phyloP scores from a whole-genome alignment of 2,329 filamentous ascomycete genomes.

The Alternaria triticimaculans region DNA sequence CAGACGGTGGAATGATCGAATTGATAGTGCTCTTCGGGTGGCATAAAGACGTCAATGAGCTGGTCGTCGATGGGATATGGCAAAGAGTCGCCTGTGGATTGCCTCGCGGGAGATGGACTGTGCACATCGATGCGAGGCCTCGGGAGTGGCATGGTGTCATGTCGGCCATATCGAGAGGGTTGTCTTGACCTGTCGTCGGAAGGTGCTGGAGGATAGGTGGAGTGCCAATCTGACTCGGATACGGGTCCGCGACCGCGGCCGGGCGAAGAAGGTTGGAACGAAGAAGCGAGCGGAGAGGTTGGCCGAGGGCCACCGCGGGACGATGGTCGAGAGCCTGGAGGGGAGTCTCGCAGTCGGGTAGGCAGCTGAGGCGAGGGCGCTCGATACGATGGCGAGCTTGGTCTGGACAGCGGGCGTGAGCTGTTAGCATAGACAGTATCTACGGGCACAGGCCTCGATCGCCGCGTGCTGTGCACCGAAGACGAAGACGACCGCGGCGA shows the following conservation, averaged over 20 bases:
- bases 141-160: constrained; percentile 40
- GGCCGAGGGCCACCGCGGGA: constrained; percentile 36
- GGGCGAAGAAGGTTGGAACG: constrained; percentile 25
- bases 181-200: constrained; percentile 34
- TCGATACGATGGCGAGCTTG: constrained; percentile 36
- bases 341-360: constrained; percentile 31
- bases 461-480: constrained; percentile 31
- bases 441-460: constrained; percentile 24
- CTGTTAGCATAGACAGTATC: constrained; percentile 24
- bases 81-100: constrained; percentile 32
- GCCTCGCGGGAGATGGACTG: constrained; percentile 41
- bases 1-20: constrained; percentile 39
- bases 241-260: constrained; percentile 26
- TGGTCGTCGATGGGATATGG: constrained; percentile 57
- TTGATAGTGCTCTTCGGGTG: constrained; percentile 52
- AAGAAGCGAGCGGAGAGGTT: constrained; percentile 35
- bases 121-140: constrained; percentile 43
- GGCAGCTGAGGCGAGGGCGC: constrained; percentile 39
- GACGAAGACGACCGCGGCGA: constrained; percentile 44
- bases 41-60: constrained; percentile 48
- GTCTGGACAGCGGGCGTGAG: constrained; percentile 28
- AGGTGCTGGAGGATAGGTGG: constrained; percentile 38
- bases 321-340: constrained; percentile 33
- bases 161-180: constrained; percentile 33
- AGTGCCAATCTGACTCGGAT: constrained; percentile 37